Conservation (phyloP, 176 grass and related monocot species). For the Thinopyrum elongatum region DNA sequence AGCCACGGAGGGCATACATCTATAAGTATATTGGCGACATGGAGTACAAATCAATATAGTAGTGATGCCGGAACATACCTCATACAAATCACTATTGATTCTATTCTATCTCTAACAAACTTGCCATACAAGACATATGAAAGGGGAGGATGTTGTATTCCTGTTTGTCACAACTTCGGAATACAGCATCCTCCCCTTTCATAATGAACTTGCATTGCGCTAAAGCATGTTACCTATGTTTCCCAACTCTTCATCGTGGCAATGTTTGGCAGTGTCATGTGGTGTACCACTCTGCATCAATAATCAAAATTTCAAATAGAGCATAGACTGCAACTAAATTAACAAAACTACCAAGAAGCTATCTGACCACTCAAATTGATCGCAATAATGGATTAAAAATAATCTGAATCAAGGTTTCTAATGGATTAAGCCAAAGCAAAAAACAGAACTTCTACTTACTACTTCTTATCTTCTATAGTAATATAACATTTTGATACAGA, state of each 20-base stretch:
- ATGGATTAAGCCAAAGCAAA: slow-evolving; percentile 6
- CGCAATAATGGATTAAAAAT: background rate
- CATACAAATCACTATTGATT: background rate
- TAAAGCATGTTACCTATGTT: slow-evolving; percentile 32
- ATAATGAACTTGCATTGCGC: slow-evolving; percentile 15
- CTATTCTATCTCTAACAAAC: background rate
- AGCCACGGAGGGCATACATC: background rate
- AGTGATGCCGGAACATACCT: background rate
- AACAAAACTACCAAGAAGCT: slow-evolving; percentile 13
- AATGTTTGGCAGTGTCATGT: slow-evolving; percentile 18
- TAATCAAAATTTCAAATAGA: slow-evolving; percentile 21
- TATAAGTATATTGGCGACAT: background rate
- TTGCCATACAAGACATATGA: background rate
- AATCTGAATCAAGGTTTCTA: background rate
- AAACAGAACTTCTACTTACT: background rate
- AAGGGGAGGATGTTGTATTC: too few relatives aligned
- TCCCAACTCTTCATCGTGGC: slow-evolving; percentile 24
- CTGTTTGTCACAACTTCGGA: too few relatives aligned
- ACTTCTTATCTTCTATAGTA: background rate
- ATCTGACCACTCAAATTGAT: background rate
- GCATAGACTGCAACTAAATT: slow-evolving; percentile 20
- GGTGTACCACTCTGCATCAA: slow-evolving; percentile 31
- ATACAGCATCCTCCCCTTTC: slow-evolving; percentile 1
- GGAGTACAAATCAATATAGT: background rate
- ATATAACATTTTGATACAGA: background rate